Conservation (phyloP, 805 yeast genomes). For the Candida ulmi region DNA sequence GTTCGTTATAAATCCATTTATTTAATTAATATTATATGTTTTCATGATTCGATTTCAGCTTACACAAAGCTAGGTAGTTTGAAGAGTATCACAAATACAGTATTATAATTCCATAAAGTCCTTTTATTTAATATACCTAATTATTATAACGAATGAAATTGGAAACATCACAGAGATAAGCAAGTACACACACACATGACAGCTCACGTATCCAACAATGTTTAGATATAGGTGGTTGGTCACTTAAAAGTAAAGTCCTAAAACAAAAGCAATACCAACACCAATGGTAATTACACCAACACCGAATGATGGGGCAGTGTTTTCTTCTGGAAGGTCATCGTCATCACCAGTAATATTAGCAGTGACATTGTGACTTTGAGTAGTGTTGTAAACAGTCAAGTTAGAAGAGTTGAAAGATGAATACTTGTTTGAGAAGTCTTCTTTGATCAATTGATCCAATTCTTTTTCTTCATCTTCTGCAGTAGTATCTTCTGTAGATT, state of each 20-base stretch:
- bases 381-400: neutral
- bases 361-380: neutral
- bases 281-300: neutral
- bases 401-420: neutral
- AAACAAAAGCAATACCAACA: neutral
- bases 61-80: no score
- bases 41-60: no score
- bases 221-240: no score
- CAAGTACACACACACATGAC: no score
- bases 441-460: constrained; percentile 10
- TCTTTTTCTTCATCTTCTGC: constrained; percentile 5
- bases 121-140: no score
- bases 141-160: no score
- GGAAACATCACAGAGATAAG: no score
- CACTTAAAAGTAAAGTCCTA: neutral
- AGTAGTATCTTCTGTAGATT: constrained; percentile 1
- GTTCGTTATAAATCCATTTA: neutral
- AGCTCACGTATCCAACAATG: no score
- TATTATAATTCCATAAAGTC: no score
- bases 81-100: no score
- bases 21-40: no score
- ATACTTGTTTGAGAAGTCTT: constrained; percentile 5
- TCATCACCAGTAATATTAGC: neutral
- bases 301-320: neutral
- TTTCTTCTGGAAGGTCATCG: neutral